Conservation (phyloP, 176 grass and related monocot genomes). For the Bonia amplexicaulis region DNA sequence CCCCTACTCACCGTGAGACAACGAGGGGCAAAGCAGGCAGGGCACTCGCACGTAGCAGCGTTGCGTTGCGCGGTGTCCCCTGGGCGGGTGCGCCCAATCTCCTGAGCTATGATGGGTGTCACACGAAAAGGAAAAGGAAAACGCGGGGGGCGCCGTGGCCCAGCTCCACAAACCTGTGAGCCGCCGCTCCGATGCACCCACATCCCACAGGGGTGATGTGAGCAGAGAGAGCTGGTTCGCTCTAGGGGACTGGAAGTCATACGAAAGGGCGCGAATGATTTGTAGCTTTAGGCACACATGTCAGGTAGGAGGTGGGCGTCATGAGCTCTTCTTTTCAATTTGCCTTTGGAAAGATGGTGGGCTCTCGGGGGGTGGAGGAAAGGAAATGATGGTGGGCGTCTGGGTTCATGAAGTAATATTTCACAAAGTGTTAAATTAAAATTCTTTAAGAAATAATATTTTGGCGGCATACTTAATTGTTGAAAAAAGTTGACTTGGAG, state of each 20-base stretch:
- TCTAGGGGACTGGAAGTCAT: background rate
- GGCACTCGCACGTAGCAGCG: background rate
- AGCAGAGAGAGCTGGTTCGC: background rate
- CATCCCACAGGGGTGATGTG: slow-evolving; percentile 1
- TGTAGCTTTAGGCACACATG: slow-evolving; percentile 12
- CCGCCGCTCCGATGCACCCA: background rate
- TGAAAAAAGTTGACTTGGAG: too few species aligned
- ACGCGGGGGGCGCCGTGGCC: background rate
- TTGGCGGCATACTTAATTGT: too few species aligned
- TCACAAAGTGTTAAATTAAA: too few species aligned
- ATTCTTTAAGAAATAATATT: too few species aligned
- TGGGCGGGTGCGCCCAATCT: background rate
- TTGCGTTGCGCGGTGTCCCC: background rate
- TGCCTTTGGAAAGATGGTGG: slow-evolving; percentile 17
- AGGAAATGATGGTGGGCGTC: too few species aligned
- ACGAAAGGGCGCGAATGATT: background rate
- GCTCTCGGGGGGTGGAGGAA: too few species aligned
- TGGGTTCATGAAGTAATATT: too few species aligned
- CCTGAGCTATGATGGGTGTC: background rate
- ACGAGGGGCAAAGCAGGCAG: background rate
- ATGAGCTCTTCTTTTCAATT: background rate
- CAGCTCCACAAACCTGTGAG: slow-evolving; percentile 1
- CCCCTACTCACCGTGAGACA: background rate
- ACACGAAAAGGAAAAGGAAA: background rate
- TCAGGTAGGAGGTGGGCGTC: background rate